A percentile compares a stretch with the other conserved stretches of the same genome.
Conservation (phyloP, 768 basidiomycete genomes). For the Auricularia heimuer region DNA sequence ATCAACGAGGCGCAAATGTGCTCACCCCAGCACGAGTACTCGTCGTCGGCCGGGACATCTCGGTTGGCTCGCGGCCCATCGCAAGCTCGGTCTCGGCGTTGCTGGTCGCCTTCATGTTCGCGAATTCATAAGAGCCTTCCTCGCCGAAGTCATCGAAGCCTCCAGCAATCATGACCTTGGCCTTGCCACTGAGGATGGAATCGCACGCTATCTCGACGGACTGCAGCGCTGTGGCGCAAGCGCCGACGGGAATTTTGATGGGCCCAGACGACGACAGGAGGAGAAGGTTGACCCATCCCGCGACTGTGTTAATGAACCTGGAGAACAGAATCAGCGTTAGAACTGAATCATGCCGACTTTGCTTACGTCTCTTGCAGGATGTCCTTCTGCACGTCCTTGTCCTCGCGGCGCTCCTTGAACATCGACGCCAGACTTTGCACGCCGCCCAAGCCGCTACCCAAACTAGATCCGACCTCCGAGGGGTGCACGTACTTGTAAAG, state of each 20-base stretch:
- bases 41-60: slow-evolving; percentile 97
- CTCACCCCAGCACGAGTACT: slow-evolving; percentile 88
- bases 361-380: slow-evolving; percentile 95
- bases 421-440: slow-evolving; percentile 83
- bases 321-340: background rate
- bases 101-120: slow-evolving; percentile 99
- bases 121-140: slow-evolving; percentile 98
- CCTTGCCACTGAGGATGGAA: slow-evolving; percentile 87
- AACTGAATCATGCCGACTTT: background rate
- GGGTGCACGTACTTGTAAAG: slow-evolving; percentile 95
- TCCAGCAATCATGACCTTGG: slow-evolving; percentile 98
- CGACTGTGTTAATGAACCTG: slow-evolving; percentile 98
- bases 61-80: slow-evolving; percentile 97
- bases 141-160: slow-evolving; percentile 98
- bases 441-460: slow-evolving; percentile 98
- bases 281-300: slow-evolving; percentile 94
- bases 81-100: slow-evolving; percentile 96
- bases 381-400: slow-evolving; percentile 97
- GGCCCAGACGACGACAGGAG: slow-evolving; percentile 94
- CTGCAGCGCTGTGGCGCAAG: slow-evolving; percentile 96
- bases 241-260: slow-evolving; percentile 98
- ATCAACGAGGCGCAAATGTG: slow-evolving; percentile 7
- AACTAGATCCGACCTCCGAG: slow-evolving; percentile 85
- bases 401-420: slow-evolving; percentile 98
- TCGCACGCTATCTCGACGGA: slow-evolving; percentile 98